Evolutionary conservation across 1,139 yeast genomes (phyloP).

Genomic region (Scheffersomyces parashehatae): DNA sequence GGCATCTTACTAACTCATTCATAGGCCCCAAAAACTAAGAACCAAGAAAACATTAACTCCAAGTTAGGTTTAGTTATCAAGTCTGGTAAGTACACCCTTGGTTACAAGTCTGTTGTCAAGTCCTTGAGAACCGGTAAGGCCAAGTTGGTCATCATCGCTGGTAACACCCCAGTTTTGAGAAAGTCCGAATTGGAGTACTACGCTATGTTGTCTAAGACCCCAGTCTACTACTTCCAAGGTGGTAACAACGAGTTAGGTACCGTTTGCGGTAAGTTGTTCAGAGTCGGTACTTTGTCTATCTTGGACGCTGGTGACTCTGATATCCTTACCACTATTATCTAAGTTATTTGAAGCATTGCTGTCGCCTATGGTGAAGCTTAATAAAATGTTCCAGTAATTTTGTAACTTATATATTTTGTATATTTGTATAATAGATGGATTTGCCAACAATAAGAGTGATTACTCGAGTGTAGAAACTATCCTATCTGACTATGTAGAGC

Average conservation of each 20-base stretch:
- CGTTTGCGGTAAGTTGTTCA: constrained; percentile 99
- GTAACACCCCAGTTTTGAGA: constrained; percentile 99
- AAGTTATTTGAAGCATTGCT: constrained; percentile 7
- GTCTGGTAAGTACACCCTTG: constrained; percentile 99
- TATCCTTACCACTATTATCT: constrained; percentile 64
- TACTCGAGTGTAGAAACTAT: no score
- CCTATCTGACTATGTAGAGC: no score
- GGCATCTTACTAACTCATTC: constrained; percentile 29
- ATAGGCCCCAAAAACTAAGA: constrained; percentile 93
- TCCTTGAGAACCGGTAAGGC: constrained; percentile 99
- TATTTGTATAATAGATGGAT: no score
- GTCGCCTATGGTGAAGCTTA: background rate
- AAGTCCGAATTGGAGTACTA: constrained; percentile 99
- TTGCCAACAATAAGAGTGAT: no score
- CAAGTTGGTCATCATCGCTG: constrained; percentile 96
- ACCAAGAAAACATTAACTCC: constrained; percentile 95
- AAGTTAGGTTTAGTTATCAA: constrained; percentile 97
- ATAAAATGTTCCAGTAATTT: background rate
- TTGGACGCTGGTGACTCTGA: constrained; percentile 99
- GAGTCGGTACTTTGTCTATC: constrained; percentile 96
- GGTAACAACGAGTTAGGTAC: constrained; percentile 99
- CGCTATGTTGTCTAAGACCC: constrained; percentile 99
- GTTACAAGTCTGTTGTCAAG: constrained; percentile 99
- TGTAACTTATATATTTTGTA: no score
- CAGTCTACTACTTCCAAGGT: constrained; percentile 98